phyloP scores from a whole-genome alignment of 2,329 filamentous ascomycete genomes.

The Fusarium hostae region DNA sequence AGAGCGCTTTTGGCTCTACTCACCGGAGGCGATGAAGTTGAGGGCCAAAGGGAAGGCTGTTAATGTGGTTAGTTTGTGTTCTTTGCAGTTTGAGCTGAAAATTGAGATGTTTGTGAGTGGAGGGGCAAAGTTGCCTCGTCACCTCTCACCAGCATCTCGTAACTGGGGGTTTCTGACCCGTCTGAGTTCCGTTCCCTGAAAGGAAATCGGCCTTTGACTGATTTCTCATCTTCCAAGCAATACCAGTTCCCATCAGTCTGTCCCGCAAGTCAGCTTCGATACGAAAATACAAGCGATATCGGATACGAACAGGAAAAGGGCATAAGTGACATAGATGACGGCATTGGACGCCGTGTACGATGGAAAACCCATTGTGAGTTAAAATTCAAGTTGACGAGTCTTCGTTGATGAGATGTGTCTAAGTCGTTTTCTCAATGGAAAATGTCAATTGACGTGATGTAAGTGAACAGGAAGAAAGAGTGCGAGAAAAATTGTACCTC shows the following conservation, averaged over 20 bases:
- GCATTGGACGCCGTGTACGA: constrained; percentile 83
- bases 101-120: not conserved
- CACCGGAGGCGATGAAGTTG: constrained; percentile 92
- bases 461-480: not conserved
- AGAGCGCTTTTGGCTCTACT: constrained; percentile 64
- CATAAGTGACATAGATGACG: constrained; percentile 84
- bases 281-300: not conserved
- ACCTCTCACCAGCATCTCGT: constrained; percentile 3
- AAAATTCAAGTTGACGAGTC: not conserved
- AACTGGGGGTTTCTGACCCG: constrained; percentile 67
- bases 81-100: not conserved
- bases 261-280: constrained; percentile 27
- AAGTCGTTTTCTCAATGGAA: not conserved
- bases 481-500: constrained; percentile 3
- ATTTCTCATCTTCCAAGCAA: constrained; percentile 68
- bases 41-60: constrained; percentile 82
- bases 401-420: not conserved
- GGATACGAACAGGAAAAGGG: constrained; percentile 74
- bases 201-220: constrained; percentile 79
- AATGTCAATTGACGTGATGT: not conserved
- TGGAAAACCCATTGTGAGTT: constrained; percentile 73
- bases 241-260: constrained; percentile 71
- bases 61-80: constrained; percentile 46
- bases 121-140: not conserved
- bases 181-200: constrained; percentile 82